A percentile compares a stretch with the other conserved stretches of the same genome.
Conservation (phyloP, 2,329 filamentous ascomycete genomes). For the Pseudopithomyces maydicus region DNA sequence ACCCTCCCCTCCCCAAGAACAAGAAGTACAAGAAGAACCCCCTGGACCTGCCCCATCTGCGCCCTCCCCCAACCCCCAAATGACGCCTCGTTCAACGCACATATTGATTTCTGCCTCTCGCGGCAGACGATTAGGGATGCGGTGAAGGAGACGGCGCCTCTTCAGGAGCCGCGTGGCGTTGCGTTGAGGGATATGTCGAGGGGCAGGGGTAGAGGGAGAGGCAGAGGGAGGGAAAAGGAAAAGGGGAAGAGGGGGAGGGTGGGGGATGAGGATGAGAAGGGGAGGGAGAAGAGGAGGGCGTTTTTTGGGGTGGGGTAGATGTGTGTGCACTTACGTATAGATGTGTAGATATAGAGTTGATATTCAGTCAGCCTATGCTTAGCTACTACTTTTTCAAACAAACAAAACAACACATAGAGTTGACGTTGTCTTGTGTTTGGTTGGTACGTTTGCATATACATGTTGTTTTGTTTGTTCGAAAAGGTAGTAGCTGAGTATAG, state of each 20-base stretch:
- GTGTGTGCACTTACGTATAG: too few species aligned
- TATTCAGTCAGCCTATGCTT: too few species aligned
- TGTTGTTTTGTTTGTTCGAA: too few species aligned
- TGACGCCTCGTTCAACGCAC: slow-evolving; percentile 81
- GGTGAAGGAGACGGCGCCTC: slow-evolving; percentile 59
- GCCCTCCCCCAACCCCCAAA: slow-evolving; percentile 73
- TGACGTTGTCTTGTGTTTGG: too few species aligned
- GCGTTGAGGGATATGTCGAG: slow-evolving; percentile 15
- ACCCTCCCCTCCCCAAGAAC: background rate
- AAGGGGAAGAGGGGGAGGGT: slow-evolving; percentile 34
- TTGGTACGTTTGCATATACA: too few species aligned
- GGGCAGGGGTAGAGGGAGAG: too few species aligned
- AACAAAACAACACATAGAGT: too few species aligned
- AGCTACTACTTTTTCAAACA: too few species aligned
- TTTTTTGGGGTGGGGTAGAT: slow-evolving; percentile 26
- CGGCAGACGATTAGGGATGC: slow-evolving; percentile 83
- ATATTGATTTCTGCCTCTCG: slow-evolving; percentile 91
- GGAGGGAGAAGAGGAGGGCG: slow-evolving; percentile 36
- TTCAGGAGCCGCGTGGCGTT: slow-evolving; percentile 10
- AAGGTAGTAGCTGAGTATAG: too few species aligned
- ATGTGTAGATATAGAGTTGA: too few species aligned
- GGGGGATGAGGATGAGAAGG: slow-evolving; percentile 24
- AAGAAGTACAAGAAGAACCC: slow-evolving; percentile 36
- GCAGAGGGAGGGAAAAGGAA: slow-evolving; percentile 34
- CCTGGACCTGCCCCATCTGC: slow-evolving; percentile 90